phyloP scores from a whole-genome alignment of 2,329 filamentous ascomycete species.

The Madurella fahalii region DNA sequence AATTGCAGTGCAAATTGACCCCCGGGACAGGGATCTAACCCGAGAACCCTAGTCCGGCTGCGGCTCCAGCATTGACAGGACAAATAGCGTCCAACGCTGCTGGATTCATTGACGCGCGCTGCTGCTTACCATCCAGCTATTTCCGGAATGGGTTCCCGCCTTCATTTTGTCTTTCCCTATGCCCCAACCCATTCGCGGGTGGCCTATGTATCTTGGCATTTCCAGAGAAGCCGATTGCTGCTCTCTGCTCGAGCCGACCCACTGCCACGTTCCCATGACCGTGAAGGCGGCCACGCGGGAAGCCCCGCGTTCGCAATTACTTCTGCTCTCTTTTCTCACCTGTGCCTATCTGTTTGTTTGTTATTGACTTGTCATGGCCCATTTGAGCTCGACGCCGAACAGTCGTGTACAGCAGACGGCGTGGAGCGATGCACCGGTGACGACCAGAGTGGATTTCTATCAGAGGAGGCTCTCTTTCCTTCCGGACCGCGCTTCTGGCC shows the following conservation, averaged over 20 bases:
- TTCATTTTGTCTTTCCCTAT: background rate
- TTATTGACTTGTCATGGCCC: background rate
- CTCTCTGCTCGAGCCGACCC: background rate
- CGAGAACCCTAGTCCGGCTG: background rate
- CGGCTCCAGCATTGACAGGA: background rate
- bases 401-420: background rate
- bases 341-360: background rate
- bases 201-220: constrained; percentile 2
- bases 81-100: constrained; percentile 2
- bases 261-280: background rate
- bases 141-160: background rate
- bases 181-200: background rate
- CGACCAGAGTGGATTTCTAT: background rate
- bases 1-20: constrained; percentile 11
- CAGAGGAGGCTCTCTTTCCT: background rate
- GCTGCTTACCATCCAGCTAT: background rate
- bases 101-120: background rate
- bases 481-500: background rate
- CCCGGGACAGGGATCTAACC: constrained; percentile 3
- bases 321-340: background rate
- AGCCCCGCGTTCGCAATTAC: constrained; percentile 5
- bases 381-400: background rate
- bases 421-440: background rate
- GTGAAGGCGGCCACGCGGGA: background rate
- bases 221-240: background rate